phyloP scores from a whole-genome alignment of 1,284 basidiomycete species.

The Testicularia cyperi region DNA sequence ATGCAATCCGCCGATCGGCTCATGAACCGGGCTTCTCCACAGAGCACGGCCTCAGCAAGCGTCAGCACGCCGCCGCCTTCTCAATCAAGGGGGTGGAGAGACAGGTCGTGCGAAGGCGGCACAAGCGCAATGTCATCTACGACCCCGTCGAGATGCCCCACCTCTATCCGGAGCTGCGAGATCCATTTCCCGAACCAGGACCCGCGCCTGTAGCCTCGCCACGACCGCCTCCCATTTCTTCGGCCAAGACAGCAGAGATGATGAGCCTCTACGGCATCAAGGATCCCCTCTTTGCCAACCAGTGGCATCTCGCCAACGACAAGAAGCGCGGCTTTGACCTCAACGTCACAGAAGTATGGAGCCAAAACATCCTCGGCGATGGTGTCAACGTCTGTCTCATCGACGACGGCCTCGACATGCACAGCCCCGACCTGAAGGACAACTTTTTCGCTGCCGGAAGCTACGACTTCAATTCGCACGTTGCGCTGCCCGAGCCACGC shows the following conservation, averaged over 20 bases:
- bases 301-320: slow-evolving; percentile 75
- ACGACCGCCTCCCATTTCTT: slow-evolving; percentile 26
- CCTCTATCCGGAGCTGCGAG: slow-evolving; percentile 43
- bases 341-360: slow-evolving; percentile 83
- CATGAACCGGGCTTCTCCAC: slow-evolving; percentile 15
- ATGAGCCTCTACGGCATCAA: slow-evolving; percentile 67
- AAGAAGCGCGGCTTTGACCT: slow-evolving; percentile 67
- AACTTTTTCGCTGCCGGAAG: slow-evolving; percentile 91
- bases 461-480: slow-evolving; percentile 96
- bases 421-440: slow-evolving; percentile 78
- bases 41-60: slow-evolving; percentile 25
- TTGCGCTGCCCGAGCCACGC: slow-evolving; percentile 79
- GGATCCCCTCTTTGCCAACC: slow-evolving; percentile 83
- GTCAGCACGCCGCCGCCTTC: slow-evolving; percentile 28
- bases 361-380: slow-evolving; percentile 79
- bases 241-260: slow-evolving; percentile 35
- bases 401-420: slow-evolving; percentile 93
- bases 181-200: slow-evolving; percentile 33
- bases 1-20: slow-evolving; percentile 16
- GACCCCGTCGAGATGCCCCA: slow-evolving; percentile 50
- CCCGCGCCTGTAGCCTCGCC: slow-evolving; percentile 33
- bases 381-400: slow-evolving; percentile 86
- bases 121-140: slow-evolving; percentile 58
- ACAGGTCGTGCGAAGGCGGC: slow-evolving; percentile 49
- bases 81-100: slow-evolving; percentile 53